Percentiles rank a stretch among this genome's conserved stretches.
These are phyloP conservation scores for Cercospora zeina DNA, from an alignment of 2,329 filamentous ascomycete genomes.

Conservation along the genomic window DNA sequence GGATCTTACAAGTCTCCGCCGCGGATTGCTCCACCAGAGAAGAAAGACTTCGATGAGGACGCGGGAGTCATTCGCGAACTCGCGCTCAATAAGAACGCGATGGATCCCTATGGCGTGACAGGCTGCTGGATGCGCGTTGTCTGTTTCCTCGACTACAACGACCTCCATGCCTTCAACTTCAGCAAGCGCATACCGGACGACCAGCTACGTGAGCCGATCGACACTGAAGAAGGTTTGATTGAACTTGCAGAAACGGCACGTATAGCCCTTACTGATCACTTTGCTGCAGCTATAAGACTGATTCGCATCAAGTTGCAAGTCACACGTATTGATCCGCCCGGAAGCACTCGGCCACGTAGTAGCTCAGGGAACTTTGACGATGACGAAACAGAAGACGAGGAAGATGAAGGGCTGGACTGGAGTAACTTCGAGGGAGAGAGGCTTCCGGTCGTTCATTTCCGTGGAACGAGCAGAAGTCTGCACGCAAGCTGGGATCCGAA, in stretches of 20 bases:
- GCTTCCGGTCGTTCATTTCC: constrained; percentile 68
- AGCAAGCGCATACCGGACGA: constrained; percentile 40
- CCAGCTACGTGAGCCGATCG: constrained; percentile 53
- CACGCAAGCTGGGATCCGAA: constrained; percentile 68
- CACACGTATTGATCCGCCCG: constrained; percentile 60
- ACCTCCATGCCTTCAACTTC: constrained; percentile 74
- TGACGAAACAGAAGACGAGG: constrained; percentile 33
- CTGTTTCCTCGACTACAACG: constrained; percentile 61
- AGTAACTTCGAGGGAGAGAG: constrained; percentile 35
- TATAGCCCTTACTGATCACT: constrained; percentile 26
- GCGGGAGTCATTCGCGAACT: constrained; percentile 35
- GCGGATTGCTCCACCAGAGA: constrained; percentile 11
- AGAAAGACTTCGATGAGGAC: constrained; percentile 29
- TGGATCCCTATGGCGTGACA: constrained; percentile 69
- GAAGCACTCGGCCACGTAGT: constrained; percentile 43
- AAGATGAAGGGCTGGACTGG: constrained; percentile 37
- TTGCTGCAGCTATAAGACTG: constrained; percentile 59
- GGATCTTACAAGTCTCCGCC: constrained; percentile 17
- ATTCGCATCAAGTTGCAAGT: constrained; percentile 68
- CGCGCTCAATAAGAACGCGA: constrained; percentile 51
- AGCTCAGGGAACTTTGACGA: constrained; percentile 44
- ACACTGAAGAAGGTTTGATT: constrained; percentile 57
- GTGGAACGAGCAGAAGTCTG: constrained; percentile 61
- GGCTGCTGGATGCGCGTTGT: constrained; percentile 70
- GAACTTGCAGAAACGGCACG: constrained; percentile 38